These are phyloP conservation scores for Zasmidium angulare DNA, from an alignment of 2,329 filamentous ascomycete genomes.

Conservation along the genomic window DNA sequence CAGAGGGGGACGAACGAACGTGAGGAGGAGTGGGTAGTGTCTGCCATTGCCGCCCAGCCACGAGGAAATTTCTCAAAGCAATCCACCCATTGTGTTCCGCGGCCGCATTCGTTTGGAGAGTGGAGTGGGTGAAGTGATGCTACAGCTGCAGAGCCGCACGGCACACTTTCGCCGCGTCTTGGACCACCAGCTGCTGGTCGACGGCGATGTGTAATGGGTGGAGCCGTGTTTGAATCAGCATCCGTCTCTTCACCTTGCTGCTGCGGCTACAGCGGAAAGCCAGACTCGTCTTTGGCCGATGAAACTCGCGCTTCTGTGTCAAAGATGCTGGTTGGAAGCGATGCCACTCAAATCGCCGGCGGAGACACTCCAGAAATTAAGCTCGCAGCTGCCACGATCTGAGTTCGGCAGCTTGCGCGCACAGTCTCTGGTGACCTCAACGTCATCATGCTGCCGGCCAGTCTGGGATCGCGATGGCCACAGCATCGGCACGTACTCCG, in stretches of 20 bases:
- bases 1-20: background rate
- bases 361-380: background rate
- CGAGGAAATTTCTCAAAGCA: background rate
- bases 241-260: background rate
- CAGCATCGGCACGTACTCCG: background rate
- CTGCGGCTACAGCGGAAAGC: background rate
- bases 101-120: background rate
- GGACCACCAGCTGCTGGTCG: too few species aligned
- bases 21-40: background rate
- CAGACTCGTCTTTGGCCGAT: background rate
- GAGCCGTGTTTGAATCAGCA: too few species aligned
- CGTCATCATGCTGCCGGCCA: background rate
- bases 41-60: background rate
- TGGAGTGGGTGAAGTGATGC: too few species aligned
- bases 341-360: background rate
- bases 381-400: background rate
- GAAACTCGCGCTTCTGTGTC: background rate
- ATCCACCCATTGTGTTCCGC: background rate
- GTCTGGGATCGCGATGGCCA: background rate
- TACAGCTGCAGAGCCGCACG: too few species aligned
- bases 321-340: background rate
- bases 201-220: background rate
- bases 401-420: background rate
- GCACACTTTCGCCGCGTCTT: too few species aligned
- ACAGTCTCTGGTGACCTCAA: background rate